These are phyloP conservation scores for Phytophthora chlamydospora DNA, from an alignment of 352 stramenopile species.

Conservation along the genomic window DNA sequence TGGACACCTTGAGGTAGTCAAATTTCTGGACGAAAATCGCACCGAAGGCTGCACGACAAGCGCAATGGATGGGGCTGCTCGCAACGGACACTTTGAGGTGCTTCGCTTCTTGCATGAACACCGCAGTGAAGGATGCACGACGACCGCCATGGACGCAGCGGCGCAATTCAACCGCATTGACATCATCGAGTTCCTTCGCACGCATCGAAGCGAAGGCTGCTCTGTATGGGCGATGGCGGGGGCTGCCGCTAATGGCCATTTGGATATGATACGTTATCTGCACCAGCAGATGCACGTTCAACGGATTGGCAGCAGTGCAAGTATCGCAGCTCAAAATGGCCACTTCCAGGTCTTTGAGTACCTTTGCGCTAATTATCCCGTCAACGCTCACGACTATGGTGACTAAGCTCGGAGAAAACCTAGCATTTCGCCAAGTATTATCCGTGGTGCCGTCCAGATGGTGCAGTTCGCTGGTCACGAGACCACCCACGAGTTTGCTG, in stretches of 20 bases:
- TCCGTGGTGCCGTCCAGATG: too few species aligned
- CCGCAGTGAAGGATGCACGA: slow-evolving; percentile 23
- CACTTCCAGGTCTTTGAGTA: slow-evolving; percentile 25
- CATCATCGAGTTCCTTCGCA: slow-evolving; percentile 17
- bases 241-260: slow-evolving; percentile 18
- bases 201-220: slow-evolving; percentile 19
- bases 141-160: slow-evolving; percentile 21
- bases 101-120: slow-evolving; percentile 20
- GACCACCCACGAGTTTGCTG: too few species aligned
- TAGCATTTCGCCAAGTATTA: neutral
- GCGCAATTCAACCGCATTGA: slow-evolving; percentile 21
- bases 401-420: slow-evolving; percentile 1
- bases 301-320: slow-evolving; percentile 20
- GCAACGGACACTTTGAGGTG: slow-evolving; percentile 23
- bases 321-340: slow-evolving; percentile 23
- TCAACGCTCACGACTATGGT: slow-evolving; percentile 12
- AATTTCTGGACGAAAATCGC: slow-evolving; percentile 24
- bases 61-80: slow-evolving; percentile 19
- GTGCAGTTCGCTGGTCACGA: neutral
- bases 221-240: slow-evolving; percentile 25
- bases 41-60: slow-evolving; percentile 16
- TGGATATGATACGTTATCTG: slow-evolving; percentile 25
- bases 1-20: slow-evolving; percentile 19
- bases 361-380: slow-evolving; percentile 21
- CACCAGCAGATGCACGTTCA: slow-evolving; percentile 19